Base-by-base conservation (phyloP, 2,329 filamentous ascomycete species). In the Cercospora sp. region DNA sequence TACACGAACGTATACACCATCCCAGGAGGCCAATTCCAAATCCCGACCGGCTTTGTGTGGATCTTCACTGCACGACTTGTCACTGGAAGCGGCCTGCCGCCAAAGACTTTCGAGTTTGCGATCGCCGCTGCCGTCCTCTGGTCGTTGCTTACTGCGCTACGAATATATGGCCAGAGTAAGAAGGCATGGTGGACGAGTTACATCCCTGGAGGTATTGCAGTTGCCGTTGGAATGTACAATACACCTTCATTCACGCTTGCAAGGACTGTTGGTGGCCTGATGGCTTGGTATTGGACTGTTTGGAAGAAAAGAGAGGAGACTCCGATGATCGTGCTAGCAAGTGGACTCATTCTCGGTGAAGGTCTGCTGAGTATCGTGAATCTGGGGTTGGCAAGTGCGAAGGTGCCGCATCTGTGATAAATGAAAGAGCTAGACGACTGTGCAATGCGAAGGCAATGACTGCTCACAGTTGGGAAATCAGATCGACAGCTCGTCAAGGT, bases 161-260 rank as follows among this genome's bases (percentile, higher is more conserved):
- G 93, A 63, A 91, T 91, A n/a, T 79, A 84, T 26, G 83, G 77
- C 1, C 75, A 77, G 5, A 83, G 73, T 9, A 69, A 73, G 69
- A 75, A 80, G 76, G 79, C 76, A 62, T 80, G 81, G 68, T 96
- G 92, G 93, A 85, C 91, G 74, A 83, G 88, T 1, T 91, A 88
- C 77, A 84, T 99, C 12, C 95, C 95, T 0, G 94, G 95, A 6
- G 95, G 95, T 0, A 97, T 99, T 75, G 94, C 95, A 2, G 94
- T 99, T 20, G 95, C 95, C 45, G 93, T 97, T 75, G 94, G 95
- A 60, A 99, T 99, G 89, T 99, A 98, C 81, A 99, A 98, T 75
- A 93, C 94, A 0, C 95, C 95, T 0, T 96, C 93, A 0, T 99
- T 99, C 77, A 99, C 95, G 0, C 83, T 99, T 42, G 94, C 95